These are phyloP conservation scores for Paramecium primaurelia DNA, from an alignment of 73 alveolate genomes.

Conservation along the genomic window DNA sequence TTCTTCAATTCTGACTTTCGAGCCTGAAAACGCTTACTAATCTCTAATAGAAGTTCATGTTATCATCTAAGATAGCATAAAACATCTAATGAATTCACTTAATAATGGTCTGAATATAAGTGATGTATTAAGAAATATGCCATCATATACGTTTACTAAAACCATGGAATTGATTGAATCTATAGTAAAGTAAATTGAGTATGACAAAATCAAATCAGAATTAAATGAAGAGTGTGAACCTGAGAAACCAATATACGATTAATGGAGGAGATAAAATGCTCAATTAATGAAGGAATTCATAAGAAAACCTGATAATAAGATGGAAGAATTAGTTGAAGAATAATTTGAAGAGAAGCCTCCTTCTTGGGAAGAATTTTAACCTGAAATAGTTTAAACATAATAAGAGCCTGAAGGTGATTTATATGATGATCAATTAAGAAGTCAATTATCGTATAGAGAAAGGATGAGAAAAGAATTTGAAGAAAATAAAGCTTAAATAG, in stretches of 20 bases:
- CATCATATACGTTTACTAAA: background rate
- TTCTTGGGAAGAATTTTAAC: background rate
- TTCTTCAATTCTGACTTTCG: background rate
- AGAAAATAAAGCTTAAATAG: background rate
- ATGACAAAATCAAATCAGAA: background rate
- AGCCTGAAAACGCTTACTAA: background rate
- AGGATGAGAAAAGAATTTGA: background rate
- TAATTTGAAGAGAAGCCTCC: background rate
- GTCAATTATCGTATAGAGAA: background rate
- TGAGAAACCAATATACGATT: background rate
- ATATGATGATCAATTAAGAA: background rate
- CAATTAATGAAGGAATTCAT: background rate
- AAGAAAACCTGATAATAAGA: background rate
- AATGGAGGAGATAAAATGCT: slow-evolving; percentile 20
- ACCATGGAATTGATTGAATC: background rate
- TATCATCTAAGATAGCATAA: background rate
- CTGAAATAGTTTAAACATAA: background rate
- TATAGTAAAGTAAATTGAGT: background rate
- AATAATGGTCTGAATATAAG: background rate
- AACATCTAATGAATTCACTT: background rate
- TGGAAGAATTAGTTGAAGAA: background rate
- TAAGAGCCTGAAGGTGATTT: background rate
- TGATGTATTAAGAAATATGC: background rate
- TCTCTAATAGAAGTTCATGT: background rate
- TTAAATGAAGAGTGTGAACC: background rate